These are phyloP conservation scores for Ilyonectria sp. DNA, from an alignment of 2,329 filamentous ascomycete species.

Conservation along the genomic window DNA sequence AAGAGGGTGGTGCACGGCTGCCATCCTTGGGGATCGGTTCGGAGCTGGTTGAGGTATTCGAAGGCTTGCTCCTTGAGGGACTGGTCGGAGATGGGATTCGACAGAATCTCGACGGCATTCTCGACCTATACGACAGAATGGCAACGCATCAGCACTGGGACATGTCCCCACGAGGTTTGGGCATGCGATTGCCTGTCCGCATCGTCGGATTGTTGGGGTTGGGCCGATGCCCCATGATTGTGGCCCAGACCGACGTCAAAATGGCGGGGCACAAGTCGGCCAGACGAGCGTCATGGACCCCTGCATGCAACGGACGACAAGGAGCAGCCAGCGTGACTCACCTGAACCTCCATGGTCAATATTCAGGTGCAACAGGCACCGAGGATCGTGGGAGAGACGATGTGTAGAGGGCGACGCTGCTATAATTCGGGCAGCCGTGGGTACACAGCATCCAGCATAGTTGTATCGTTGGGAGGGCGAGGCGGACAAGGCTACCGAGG, in stretches of 20 bases:
- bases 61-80: constrained; percentile 86
- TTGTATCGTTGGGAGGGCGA: constrained; percentile 52
- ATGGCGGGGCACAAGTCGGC: constrained; percentile 48
- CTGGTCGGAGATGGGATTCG: constrained; percentile 83
- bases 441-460: constrained; percentile 60
- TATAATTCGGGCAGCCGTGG: constrained; percentile 61
- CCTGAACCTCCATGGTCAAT: constrained; percentile 64
- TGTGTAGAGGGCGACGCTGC: constrained; percentile 54
- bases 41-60: constrained; percentile 84
- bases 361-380: constrained; percentile 39
- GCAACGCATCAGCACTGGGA: constrained; percentile 14
- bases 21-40: constrained; percentile 88
- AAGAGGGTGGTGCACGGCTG: constrained; percentile 91
- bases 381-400: constrained; percentile 10
- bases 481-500: constrained; percentile 57
- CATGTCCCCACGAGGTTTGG: neutral
- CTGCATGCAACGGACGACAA: constrained; percentile 29
- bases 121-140: constrained; percentile 75
- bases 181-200: constrained; percentile 29
- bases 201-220: constrained; percentile 36
- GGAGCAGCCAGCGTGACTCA: constrained; percentile 49
- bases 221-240: constrained; percentile 42
- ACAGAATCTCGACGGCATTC: constrained; percentile 95
- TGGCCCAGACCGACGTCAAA: constrained; percentile 39
- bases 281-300: constrained; percentile 45